These are phyloP conservation scores for Cicer bijugum DNA, from an alignment of 306 rosid genomes.

Conservation along the genomic window DNA sequence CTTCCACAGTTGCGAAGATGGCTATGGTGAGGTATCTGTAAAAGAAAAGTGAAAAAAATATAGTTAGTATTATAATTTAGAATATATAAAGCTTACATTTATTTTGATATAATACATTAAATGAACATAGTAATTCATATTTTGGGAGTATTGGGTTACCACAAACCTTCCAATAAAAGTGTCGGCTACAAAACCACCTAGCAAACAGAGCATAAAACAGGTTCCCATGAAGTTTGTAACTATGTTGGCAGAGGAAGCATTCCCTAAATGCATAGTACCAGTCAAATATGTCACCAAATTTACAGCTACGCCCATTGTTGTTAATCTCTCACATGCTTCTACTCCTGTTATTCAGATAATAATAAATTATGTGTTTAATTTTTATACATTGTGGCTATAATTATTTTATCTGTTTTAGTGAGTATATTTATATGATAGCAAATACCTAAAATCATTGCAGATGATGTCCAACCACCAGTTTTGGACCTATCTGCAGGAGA, in stretches of 20 bases:
- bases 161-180: slow-evolving; percentile 82
- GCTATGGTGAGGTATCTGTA: slow-evolving; percentile 81
- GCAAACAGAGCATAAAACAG: slow-evolving; percentile 84
- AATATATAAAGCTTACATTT: no score
- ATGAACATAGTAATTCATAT: background rate
- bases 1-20: slow-evolving; percentile 85
- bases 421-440: no score
- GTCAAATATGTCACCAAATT: slow-evolving; percentile 87
- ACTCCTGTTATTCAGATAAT: slow-evolving; percentile 51
- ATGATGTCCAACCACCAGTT: slow-evolving; percentile 84
- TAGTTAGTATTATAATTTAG: background rate
- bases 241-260: slow-evolving; percentile 77
- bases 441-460: slow-evolving; percentile 80
- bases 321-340: slow-evolving; percentile 81
- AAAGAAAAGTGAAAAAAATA: slow-evolving; percentile 5
- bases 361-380: no score
- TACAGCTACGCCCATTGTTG: slow-evolving; percentile 80
- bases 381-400: background rate
- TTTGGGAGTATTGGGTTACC: background rate
- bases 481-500: slow-evolving; percentile 62
- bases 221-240: slow-evolving; percentile 95
- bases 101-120: background rate
- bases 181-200: slow-evolving; percentile 98
- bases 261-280: slow-evolving; percentile 86
- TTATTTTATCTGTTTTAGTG: background rate